Base-by-base conservation (phyloP, 1,284 basidiomycete genomes). In the Chondrostereum purpureum region DNA sequence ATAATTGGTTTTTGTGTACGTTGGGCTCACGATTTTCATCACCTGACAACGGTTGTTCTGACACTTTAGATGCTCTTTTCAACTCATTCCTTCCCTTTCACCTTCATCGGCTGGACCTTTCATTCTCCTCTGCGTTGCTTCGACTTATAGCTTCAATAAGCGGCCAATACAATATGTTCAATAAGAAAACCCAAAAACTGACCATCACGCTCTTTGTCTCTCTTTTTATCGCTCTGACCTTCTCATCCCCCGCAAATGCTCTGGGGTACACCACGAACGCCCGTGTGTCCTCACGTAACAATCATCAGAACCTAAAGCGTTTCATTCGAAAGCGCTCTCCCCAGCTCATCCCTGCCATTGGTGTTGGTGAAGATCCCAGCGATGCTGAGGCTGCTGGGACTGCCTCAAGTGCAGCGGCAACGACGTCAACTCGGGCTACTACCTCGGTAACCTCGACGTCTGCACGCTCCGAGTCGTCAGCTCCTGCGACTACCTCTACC, bases 161-260 rank as follows among this genome's bases (percentile, higher is more conserved):
- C 17, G 39, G 17, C 21, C 31, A 42, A 44, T 47, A 27, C 39
- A 41, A 44, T 43, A 78, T 78, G 75, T 67, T 74, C 58, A 55
- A 24, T 63, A 50, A 57, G 61, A 55, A 68, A 61, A 52, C 57
- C 58, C 58, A 62, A 62, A 63, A 70, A 69, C 55, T 57, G 73
- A 58, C 67, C 53, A 66, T 83, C 68, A 77, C 80, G 58, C 70
- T 88, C 74, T 55, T 86, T 76, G 68, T 77, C 54, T 75, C 61
- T 60, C 59, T 83, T 57, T 66, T 73, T 58, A 60, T 87, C 59
- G 61, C 74, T 61, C 62, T 82, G 58, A 63, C 70, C 46, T 56
- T 80, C 55, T 58, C 63, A 50, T 56, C 55, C 42, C 50, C 55
- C 45, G 67, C 69, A 42, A 68, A 77, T 49, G 77, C 79, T 57